A percentile compares a stretch with the other conserved stretches of the same genome.
Conservation (phyloP, 352 stramenopile species). For the Pythium dissotocum region DNA sequence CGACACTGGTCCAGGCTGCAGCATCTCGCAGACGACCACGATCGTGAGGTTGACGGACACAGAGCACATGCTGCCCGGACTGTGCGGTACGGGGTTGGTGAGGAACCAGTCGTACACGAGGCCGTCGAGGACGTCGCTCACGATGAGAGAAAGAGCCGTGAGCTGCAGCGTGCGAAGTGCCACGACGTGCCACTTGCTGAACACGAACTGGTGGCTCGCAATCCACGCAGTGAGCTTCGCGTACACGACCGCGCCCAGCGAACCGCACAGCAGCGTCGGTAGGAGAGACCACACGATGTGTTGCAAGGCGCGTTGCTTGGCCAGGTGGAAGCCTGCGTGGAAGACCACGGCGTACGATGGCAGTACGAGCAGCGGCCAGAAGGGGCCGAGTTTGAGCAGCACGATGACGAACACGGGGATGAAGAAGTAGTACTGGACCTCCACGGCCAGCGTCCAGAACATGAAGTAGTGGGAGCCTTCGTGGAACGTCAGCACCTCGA, state of each 20-base stretch:
- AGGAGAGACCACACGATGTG: no score
- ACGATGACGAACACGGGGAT: conserved; percentile 38
- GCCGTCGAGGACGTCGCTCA: conserved; percentile 33
- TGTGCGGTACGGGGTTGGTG: conserved; percentile 28
- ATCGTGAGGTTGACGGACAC: conserved; percentile 31
- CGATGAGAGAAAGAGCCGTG: conserved; percentile 24
- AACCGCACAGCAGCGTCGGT: conserved; percentile 43
- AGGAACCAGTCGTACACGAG: conserved; percentile 41
- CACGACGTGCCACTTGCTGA: conserved; percentile 20
- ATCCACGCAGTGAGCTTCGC: conserved; percentile 27
- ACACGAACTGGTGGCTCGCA: conserved; percentile 25
- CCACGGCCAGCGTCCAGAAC: conserved; percentile 52
- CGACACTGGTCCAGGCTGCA: conserved; percentile 36
- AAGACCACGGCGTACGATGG: conserved; percentile 37
- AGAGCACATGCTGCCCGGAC: conserved; percentile 24
- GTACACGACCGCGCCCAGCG: conserved; percentile 36
- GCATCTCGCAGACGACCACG: conserved; percentile 40
- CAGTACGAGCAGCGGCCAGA: conserved; percentile 39
- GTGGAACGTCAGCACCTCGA: conserved; percentile 43
- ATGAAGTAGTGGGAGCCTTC: conserved; percentile 40
- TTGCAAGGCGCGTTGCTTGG: no score
- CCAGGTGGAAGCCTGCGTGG: conserved; percentile 30
- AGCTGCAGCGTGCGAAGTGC: conserved; percentile 29
- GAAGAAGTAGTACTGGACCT: conserved; percentile 47
- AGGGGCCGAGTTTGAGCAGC: conserved; percentile 20